Conservation (phyloP, 192 early-diverging fungal genomes). For the Oehlia diaphana region DNA sequence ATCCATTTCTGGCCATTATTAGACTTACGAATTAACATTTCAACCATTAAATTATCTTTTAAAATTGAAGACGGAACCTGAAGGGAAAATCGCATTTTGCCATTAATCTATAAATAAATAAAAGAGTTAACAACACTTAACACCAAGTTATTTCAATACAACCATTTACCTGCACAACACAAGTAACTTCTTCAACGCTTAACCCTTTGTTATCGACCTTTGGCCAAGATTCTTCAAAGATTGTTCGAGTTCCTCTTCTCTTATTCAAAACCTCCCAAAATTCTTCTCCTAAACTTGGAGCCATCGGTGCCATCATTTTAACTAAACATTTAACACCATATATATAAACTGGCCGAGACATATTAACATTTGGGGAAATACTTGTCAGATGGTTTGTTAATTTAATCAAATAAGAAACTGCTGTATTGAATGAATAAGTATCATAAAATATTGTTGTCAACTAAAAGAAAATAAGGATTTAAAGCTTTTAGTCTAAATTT, state of each 20-base stretch:
- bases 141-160: not conserved
- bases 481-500: slow-evolving; percentile 17
- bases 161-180: slow-evolving; percentile 49
- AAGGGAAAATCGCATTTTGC: slow-evolving; percentile 72
- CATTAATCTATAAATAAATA: slow-evolving; percentile 63
- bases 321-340: slow-evolving; percentile 56
- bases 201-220: slow-evolving; percentile 51
- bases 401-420: slow-evolving; percentile 84
- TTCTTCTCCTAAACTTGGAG: slow-evolving; percentile 74
- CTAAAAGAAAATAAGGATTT: slow-evolving; percentile 14
- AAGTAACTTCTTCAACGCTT: slow-evolving; percentile 49
- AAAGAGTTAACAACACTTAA: not conserved
- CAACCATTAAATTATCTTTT: slow-evolving; percentile 39
- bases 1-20: slow-evolving; percentile 57
- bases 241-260: slow-evolving; percentile 26
- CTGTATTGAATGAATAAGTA: slow-evolving; percentile 75
- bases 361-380: slow-evolving; percentile 19
- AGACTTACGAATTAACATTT: slow-evolving; percentile 44
- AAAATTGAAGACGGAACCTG: slow-evolving; percentile 41
- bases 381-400: slow-evolving; percentile 54
- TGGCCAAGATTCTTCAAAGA: slow-evolving; percentile 64
- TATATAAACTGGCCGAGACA: slow-evolving; percentile 50
- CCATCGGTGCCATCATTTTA: slow-evolving; percentile 73
- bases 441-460: slow-evolving; percentile 37
- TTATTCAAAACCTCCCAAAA: slow-evolving; percentile 57